phyloP scores from a whole-genome alignment of 768 basidiomycete genomes.

The Lactarius sp. region DNA sequence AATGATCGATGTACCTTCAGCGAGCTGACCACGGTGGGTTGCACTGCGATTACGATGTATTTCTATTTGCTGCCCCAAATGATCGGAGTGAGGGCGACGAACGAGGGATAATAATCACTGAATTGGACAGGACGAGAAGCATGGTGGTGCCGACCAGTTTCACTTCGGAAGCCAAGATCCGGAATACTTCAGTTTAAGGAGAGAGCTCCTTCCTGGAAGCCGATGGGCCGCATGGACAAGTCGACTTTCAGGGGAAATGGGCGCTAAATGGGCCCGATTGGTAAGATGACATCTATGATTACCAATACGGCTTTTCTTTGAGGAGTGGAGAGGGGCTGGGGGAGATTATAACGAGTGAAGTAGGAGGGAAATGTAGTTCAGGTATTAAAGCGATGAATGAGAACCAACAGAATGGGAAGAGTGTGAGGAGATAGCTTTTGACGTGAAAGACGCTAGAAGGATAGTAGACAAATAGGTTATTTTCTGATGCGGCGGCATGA shows the following conservation, averaged over 20 bases:
- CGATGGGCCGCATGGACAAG: neutral
- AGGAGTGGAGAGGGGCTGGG: neutral
- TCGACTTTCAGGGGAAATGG: neutral
- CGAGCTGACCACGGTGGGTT: too few species aligned
- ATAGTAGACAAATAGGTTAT: too few species aligned
- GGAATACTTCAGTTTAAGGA: neutral
- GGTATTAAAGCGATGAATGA: neutral
- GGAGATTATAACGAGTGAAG: too few species aligned
- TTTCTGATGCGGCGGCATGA: too few species aligned
- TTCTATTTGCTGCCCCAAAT: too few species aligned
- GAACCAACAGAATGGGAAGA: neutral
- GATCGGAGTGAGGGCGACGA: too few species aligned
- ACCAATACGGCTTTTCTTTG: neutral
- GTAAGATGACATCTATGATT: neutral
- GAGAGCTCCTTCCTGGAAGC: neutral
- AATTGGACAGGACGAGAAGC: neutral
- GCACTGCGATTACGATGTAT: too few species aligned
- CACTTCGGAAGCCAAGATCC: slow-evolving; percentile 6
- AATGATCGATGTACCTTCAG: neutral
- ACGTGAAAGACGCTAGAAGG: too few species aligned
- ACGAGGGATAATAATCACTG: neutral
- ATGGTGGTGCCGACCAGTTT: neutral
- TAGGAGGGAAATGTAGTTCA: neutral
- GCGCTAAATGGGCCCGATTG: neutral
- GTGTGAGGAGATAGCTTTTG: too few species aligned